Conservation (phyloP, 805 yeast species). For the Barnettozyma pratensis region DNA sequence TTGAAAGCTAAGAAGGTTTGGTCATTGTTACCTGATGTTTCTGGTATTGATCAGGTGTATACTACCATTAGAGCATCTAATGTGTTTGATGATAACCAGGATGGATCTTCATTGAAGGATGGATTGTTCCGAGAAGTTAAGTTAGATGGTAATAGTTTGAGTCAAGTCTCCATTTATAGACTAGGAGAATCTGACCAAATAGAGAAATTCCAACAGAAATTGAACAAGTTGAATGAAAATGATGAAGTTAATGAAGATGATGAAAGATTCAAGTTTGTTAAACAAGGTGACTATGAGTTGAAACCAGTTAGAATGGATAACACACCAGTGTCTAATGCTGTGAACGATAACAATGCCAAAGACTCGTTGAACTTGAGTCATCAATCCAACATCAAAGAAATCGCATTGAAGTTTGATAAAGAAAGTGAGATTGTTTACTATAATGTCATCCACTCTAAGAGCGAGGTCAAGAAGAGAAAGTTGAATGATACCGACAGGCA, state of each 20-base stretch:
- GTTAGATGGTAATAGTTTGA: slow-evolving; percentile 48
- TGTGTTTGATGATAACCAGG: slow-evolving; percentile 23
- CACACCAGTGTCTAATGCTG: slow-evolving; percentile 9
- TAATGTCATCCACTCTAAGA: slow-evolving; percentile 70
- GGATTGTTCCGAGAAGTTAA: slow-evolving; percentile 72
- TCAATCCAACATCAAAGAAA: slow-evolving; percentile 38
- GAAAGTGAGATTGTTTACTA: slow-evolving; percentile 61
- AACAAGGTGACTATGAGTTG: slow-evolving; percentile 78
- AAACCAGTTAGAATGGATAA: slow-evolving; percentile 24
- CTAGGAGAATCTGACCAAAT: slow-evolving; percentile 39
- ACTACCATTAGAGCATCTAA: slow-evolving; percentile 58
- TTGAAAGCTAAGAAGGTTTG: slow-evolving; percentile 72
- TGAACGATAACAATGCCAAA: slow-evolving; percentile 22
- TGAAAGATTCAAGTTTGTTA: slow-evolving; percentile 49
- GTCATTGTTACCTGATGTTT: slow-evolving; percentile 84
- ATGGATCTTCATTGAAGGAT: slow-evolving; percentile 32
- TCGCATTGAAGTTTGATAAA: slow-evolving; percentile 56
- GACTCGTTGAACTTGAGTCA: slow-evolving; percentile 4
- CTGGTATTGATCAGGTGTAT: slow-evolving; percentile 79
- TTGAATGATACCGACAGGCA: slow-evolving; percentile 47
- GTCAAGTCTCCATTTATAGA: slow-evolving; percentile 71
- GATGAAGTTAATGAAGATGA: slow-evolving; percentile 28
- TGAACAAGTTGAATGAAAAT: slow-evolving; percentile 49
- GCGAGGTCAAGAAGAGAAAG: slow-evolving; percentile 82
- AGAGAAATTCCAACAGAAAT: slow-evolving; percentile 31